These are phyloP conservation scores for Podospora appendiculata DNA, from an alignment of 495 filamentous ascomycete species.

Conservation along the genomic window DNA sequence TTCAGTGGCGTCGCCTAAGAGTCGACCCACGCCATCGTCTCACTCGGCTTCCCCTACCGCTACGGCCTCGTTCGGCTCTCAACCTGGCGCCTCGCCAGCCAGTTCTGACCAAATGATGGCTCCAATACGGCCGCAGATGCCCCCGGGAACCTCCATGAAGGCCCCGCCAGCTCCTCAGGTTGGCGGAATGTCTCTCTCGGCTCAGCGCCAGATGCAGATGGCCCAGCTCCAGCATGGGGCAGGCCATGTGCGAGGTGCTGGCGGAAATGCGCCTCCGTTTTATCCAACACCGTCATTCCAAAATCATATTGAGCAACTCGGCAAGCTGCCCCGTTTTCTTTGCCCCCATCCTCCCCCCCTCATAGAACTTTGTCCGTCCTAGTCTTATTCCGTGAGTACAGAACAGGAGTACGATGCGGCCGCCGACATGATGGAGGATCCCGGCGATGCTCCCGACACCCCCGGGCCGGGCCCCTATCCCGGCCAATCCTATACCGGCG, in stretches of 20 bases:
- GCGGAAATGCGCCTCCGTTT: constrained; percentile 39
- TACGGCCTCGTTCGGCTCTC: constrained; percentile 65
- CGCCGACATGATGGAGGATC: constrained; percentile 86
- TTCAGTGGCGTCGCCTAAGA: constrained; percentile 46
- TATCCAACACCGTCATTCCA: constrained; percentile 78
- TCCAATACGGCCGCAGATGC: constrained; percentile 36
- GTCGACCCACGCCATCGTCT: constrained; percentile 74
- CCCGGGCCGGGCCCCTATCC: constrained; percentile 64
- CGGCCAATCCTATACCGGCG: constrained; percentile 36
- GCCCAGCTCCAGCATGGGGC: constrained; percentile 26
- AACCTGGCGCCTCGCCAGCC: constrained; percentile 59
- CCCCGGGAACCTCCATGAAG: constrained; percentile 32
- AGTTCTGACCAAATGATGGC: constrained; percentile 45
- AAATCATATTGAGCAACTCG: constrained; percentile 93
- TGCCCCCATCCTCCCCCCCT: constrained; percentile 34
- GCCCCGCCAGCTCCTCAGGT: constrained; percentile 24
- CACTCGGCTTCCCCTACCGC: constrained; percentile 71
- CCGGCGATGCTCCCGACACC: constrained; percentile 52
- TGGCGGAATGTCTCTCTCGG: constrained; percentile 34
- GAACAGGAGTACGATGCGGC: constrained; percentile 99
- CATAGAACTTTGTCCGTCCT: constrained; percentile 71
- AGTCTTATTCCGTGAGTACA: constrained; percentile 72
- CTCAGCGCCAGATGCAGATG: constrained; percentile 34
- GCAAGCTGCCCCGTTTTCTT: constrained; percentile 70
- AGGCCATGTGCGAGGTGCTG: constrained; percentile 23